Evolutionary conservation across 2,329 filamentous ascomycete species (phyloP).

Genomic region (Colletotrichum tropicale): DNA sequence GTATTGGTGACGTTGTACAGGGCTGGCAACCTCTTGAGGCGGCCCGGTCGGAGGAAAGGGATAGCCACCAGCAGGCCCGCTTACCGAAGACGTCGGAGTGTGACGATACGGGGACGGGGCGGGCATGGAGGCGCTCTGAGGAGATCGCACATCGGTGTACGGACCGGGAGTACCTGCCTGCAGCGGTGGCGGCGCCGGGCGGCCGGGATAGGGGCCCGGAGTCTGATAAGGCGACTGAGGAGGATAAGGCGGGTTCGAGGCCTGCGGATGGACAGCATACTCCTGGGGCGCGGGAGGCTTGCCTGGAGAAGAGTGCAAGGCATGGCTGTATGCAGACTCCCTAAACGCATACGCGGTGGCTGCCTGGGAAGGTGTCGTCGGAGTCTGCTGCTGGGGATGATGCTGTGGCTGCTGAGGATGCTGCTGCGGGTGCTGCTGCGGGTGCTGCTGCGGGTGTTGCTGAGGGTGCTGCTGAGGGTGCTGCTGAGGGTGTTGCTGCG

Average conservation of each 20-base stretch:
- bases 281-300: constrained; percentile 48
- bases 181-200: constrained; percentile 47
- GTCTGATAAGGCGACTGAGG: constrained; percentile 43
- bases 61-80: constrained; percentile 47
- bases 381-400: constrained; percentile 21
- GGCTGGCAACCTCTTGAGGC: constrained; percentile 50
- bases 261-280: constrained; percentile 34
- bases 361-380: constrained; percentile 37
- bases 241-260: constrained; percentile 35
- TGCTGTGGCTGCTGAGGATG: background rate
- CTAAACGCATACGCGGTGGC: constrained; percentile 52
- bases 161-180: constrained; percentile 41
- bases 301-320: constrained; percentile 51
- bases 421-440: constrained; percentile 17
- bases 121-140: constrained; percentile 47
- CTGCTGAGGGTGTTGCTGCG: constrained; percentile 25
- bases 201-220: constrained; percentile 46
- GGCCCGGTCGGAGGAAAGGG: constrained; percentile 53
- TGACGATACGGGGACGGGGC: constrained; percentile 55
- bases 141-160: constrained; percentile 55
- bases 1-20: constrained; percentile 57
- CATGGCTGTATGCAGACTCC: constrained; percentile 42
- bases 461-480: constrained; percentile 5
- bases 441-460: constrained; percentile 26
- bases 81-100: constrained; percentile 50